Evolutionary conservation across 345 rosid species (phyloP).

Genomic region (Orychophragmus violaceus): DNA sequence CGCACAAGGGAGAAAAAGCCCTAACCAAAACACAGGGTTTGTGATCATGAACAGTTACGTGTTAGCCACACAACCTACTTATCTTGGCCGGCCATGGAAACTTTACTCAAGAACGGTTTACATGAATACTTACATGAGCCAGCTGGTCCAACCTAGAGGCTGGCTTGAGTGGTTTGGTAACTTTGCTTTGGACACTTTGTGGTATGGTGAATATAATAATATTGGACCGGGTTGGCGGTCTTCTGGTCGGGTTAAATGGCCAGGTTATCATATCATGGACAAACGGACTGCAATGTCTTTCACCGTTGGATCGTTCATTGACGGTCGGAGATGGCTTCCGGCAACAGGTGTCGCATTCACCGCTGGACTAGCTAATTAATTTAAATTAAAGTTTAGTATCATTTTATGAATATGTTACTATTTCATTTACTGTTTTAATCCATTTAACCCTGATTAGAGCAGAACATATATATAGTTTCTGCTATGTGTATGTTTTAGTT

Average conservation of each 20-base stretch:
- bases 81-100: constrained; percentile 91
- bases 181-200: constrained; percentile 57
- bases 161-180: constrained; percentile 84
- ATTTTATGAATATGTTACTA: neutral
- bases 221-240: constrained; percentile 54
- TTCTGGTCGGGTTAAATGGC: constrained; percentile 61
- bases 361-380: constrained; percentile 44
- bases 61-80: constrained; percentile 57
- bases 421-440: neutral
- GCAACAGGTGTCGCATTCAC: constrained; percentile 53
- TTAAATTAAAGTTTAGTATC: neutral
- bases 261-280: constrained; percentile 67
- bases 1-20: constrained; percentile 72
- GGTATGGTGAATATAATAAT: constrained; percentile 76
- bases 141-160: constrained; percentile 68
- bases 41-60: constrained; percentile 60
- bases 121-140: constrained; percentile 63
- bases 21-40: constrained; percentile 68
- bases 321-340: constrained; percentile 67
- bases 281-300: constrained; percentile 47
- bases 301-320: constrained; percentile 55
- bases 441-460: neutral
- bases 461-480: neutral
- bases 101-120: constrained; percentile 76
- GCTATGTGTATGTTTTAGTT: neutral